A percentile compares a stretch with the other conserved stretches of the same genome.
phyloP scores from a whole-genome alignment of 2,329 filamentous ascomycete genomes.

The Pseudocercospora vitis region DNA sequence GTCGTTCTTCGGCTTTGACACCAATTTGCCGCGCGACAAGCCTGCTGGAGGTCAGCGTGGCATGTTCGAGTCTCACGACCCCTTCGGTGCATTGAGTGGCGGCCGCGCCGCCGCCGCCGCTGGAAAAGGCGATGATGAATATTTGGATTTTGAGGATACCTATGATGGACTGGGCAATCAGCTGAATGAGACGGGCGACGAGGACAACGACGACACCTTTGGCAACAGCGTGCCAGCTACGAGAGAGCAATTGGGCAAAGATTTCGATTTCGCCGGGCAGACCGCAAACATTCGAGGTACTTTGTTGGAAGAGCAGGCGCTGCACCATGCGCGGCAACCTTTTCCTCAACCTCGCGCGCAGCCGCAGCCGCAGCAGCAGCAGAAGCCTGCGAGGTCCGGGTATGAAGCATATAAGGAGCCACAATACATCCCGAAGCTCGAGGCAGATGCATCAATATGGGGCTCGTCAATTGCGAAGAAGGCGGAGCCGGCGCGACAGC shows the following conservation, averaged over 20 bases:
- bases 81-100: slow-evolving; percentile 78
- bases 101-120: slow-evolving; percentile 40
- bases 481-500: slow-evolving; percentile 25
- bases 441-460: slow-evolving; percentile 93
- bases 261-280: slow-evolving; percentile 95
- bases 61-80: slow-evolving; percentile 76
- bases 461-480: slow-evolving; percentile 66
- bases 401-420: slow-evolving; percentile 90
- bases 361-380: slow-evolving; percentile 11
- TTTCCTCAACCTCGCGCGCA: slow-evolving; percentile 48
- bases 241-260: slow-evolving; percentile 68
- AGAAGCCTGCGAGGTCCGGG: slow-evolving; percentile 70
- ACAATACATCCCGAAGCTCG: slow-evolving; percentile 82
- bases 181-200: slow-evolving; percentile 88
- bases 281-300: slow-evolving; percentile 84
- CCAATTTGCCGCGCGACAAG: slow-evolving; percentile 61
- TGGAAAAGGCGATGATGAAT: slow-evolving; percentile 57
- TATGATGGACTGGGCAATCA: slow-evolving; percentile 92
- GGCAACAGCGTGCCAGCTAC: slow-evolving; percentile 50
- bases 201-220: slow-evolving; percentile 96
- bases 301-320: slow-evolving; percentile 86
- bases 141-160: slow-evolving; percentile 90
- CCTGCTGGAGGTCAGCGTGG: slow-evolving; percentile 58
- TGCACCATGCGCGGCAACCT: slow-evolving; percentile 74
- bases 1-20: slow-evolving; percentile 92